These are phyloP conservation scores for Arachis hypogaea DNA, from an alignment of 306 rosid species.

Conservation along the genomic window DNA sequence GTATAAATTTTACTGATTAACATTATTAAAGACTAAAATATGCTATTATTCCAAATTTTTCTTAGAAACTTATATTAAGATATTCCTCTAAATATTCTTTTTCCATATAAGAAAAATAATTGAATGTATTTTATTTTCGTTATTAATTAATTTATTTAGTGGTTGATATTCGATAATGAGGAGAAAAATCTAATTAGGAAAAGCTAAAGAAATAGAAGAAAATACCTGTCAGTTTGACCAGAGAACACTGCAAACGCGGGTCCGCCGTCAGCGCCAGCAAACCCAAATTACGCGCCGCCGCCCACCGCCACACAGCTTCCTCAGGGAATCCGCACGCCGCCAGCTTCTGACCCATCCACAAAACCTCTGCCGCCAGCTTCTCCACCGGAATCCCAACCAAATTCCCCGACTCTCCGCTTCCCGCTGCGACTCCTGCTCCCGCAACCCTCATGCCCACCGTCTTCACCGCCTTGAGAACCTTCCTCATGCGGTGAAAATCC, in stretches of 20 bases:
- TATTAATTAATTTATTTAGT: not conserved
- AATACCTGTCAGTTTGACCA: constrained; percentile 66
- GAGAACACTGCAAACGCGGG: constrained; percentile 66
- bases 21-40: no score
- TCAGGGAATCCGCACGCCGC: constrained; percentile 54
- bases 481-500: constrained; percentile 22
- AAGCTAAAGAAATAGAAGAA: not conserved
- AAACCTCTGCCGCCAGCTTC: constrained; percentile 72
- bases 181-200: not conserved
- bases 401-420: constrained; percentile 26
- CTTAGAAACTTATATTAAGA: no score
- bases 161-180: not conserved
- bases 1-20: no score
- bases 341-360: constrained; percentile 77
- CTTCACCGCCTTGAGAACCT: constrained; percentile 42
- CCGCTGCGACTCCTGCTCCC: constrained; percentile 14
- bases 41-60: no score
- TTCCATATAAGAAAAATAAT: no score
- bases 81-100: no score
- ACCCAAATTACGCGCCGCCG: constrained; percentile 60
- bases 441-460: constrained; percentile 21
- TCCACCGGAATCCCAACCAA: constrained; percentile 65
- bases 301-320: constrained; percentile 61
- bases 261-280: constrained; percentile 62
- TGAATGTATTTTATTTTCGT: no score